Evolutionary conservation across 1,284 basidiomycete genomes (phyloP), one percentile per base, ranked within the genome.

Genomic region (Sporisorium iseilematis-ciliati): DNA sequence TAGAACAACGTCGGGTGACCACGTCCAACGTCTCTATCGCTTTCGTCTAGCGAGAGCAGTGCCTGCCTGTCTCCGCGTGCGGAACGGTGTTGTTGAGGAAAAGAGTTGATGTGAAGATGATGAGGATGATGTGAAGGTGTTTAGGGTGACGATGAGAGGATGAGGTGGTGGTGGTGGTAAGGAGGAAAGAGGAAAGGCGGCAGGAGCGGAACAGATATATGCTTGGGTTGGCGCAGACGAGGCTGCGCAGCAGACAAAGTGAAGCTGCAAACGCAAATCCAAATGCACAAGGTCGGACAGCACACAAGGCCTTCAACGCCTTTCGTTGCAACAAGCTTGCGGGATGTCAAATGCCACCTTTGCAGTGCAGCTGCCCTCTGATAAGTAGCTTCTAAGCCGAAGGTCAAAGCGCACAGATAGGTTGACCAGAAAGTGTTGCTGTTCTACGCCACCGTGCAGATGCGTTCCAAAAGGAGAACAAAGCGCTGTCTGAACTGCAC

Each of bases 11-110:
- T 55, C 55, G 67, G 67, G 62, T 70, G 67, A 70, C 67, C 67
- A 70, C 67, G 57, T 70, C 67, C 67, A 57, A 54, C 67, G 67
- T 60, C 49, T 57, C 45, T 52, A 49, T 48, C 54, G 67, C 57
- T 54, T 57, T 57, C 57, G 53, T 43, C 46, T 48, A 41, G 53
- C 49, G 52, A 50, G 41, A 25, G 43, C 51, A 51, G 38, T 54
- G 46, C 55, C 55, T 52, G 33, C 33, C 55, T 45, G 56, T 31
- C 56, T 50, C 56, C 45, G 45, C 23, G 18, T 23, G 42, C n/a
- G 50, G 18, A 35, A 58, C 16, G 49, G 20, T 33, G 42, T 46
- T 20, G 41, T 48, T 53, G 45, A 42, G 26, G 55, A 40, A 2
- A 23, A 26, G 42, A 26, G 49, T 6, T 7, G 33, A 35, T 23